Evolutionary conservation across 768 basidiomycete species (phyloP).

Genomic region (Piloderma croceum): DNA sequence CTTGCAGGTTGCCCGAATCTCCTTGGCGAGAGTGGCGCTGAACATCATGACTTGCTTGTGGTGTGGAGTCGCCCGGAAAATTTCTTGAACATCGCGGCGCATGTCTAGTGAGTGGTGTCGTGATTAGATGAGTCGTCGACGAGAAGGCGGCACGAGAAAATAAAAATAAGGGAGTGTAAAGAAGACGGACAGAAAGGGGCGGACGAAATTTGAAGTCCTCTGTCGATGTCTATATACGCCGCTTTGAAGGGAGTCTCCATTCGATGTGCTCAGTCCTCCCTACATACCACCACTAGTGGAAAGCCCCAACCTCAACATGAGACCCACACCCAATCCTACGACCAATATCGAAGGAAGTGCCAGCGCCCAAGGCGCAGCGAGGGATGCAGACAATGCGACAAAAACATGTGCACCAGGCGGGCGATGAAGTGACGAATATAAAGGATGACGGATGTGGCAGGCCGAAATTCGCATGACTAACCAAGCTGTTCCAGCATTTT

Average conservation of each 20-base stretch:
- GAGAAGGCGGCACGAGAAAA: not conserved
- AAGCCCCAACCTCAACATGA: constrained; percentile 29
- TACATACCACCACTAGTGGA: too few relatives aligned
- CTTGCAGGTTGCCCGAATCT: constrained; percentile 96
- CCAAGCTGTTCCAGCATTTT: constrained; percentile 99
- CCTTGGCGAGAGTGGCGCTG: constrained; percentile 95
- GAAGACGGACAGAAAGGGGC: constrained; percentile 9
- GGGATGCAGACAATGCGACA: constrained; percentile 34
- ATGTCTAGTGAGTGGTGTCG: constrained; percentile 87
- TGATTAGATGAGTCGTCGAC: constrained; percentile 52
- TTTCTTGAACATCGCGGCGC: constrained; percentile 99
- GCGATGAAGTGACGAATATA: constrained; percentile 50
- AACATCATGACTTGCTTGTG: constrained; percentile 99
- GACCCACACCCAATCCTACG: constrained; percentile 33
- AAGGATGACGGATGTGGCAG: constrained; percentile 46
- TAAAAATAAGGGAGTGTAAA: constrained; percentile 15
- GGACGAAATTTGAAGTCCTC: constrained; percentile 26
- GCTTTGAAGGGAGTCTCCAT: constrained; percentile 30
- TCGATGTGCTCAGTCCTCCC: too few relatives aligned
- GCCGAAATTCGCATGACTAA: constrained; percentile 91
- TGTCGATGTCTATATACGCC: constrained; percentile 30
- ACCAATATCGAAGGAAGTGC: constrained; percentile 34
- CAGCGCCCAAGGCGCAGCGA: constrained; percentile 33
- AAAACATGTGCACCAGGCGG: too few relatives aligned
- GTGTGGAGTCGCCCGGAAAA: constrained; percentile 97